Evolutionary conservation across 2,329 filamentous ascomycete species (phyloP).

Genomic region (Akanthomyces muscarius): DNA sequence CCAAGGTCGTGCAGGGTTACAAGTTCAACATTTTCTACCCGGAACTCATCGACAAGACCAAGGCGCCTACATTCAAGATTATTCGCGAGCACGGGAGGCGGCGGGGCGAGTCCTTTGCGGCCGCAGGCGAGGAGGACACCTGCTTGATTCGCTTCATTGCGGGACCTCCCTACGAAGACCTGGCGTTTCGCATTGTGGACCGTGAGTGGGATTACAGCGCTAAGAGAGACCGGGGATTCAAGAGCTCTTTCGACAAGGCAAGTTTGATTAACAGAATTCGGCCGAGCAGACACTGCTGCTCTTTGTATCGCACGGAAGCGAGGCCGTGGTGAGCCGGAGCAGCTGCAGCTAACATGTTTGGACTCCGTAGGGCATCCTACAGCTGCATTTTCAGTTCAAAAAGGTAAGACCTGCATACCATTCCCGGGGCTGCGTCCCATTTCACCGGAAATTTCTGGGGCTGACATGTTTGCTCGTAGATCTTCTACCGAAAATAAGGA

Average conservation of each 20-base stretch:
- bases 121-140: slow-evolving; percentile 93
- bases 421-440: background rate
- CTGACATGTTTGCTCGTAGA: slow-evolving; percentile 34
- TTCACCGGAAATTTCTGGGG: slow-evolving; percentile 15
- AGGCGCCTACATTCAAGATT: slow-evolving; percentile 93
- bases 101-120: slow-evolving; percentile 86
- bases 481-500: slow-evolving; percentile 53
- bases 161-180: slow-evolving; percentile 91
- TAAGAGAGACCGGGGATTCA: slow-evolving; percentile 90
- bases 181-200: slow-evolving; percentile 95
- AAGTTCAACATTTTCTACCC: slow-evolving; percentile 99
- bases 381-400: slow-evolving; percentile 98
- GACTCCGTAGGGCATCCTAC: slow-evolving; percentile 71
- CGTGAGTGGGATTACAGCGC: slow-evolving; percentile 99
- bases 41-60: slow-evolving; percentile 90
- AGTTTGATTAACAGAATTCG: slow-evolving; percentile 28
- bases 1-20: slow-evolving; percentile 97
- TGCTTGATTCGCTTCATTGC: slow-evolving; percentile 95
- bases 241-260: slow-evolving; percentile 96
- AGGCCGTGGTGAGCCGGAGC: background rate
- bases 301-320: background rate
- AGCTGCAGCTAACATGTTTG: slow-evolving; percentile 5
- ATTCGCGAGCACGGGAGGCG: slow-evolving; percentile 87
- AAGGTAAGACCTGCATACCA: slow-evolving; percentile 57
- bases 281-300: background rate